Evolutionary conservation across 2,329 filamentous ascomycete species (phyloP), one percentile per base, ranked within the genome.

Genomic region (Graphilbum fragrans): DNA sequence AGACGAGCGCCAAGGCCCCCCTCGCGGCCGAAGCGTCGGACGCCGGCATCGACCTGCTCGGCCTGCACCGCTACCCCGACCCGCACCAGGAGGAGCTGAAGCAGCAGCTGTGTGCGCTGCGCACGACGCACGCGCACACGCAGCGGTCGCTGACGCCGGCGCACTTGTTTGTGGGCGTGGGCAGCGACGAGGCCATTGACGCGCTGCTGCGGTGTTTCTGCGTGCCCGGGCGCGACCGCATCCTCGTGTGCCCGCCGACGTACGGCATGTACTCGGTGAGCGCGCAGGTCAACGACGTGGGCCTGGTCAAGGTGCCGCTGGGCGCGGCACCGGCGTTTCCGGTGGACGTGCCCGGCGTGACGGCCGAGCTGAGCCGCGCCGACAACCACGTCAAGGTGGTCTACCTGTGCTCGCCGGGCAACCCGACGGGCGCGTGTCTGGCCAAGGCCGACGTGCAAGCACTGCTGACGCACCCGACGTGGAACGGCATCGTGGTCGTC

Each of bases 221-320:
- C 64, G 67, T 77, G 2, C 92, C 92, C 1, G 86, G 82, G 36
- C 72, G 72, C 50, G 92, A 98, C 63, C 86, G 84, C 57, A 93
- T 98, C 57, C 74, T 98, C 29, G 90, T 86, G 34, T 96, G 90
- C 56, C 92, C 92, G 17, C 92, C 92, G 1, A 98, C 92, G 1
- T 98, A 98, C 60, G 92, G 92, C 64, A 98, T 98, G 92, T 98
- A 98, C 67, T 70, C 77, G 37, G 92, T 98, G 17, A 93, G 86
- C 7, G 92, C 92, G 1, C 83, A 93, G 57, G 82, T 95, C 51
- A 98, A 98, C 65, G 92, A 96, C 56, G 71, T 98, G 18, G 72
- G 72, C 36, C 76, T 96, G 21, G 81, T 93, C 51, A 86, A 83
- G 57, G 79, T 96, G n/a, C 87, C 88, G 0, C 69, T 96, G 19